phyloP scores from a whole-genome alignment of 805 yeast genomes.

The Metschnikowia baotianmanensis region DNA sequence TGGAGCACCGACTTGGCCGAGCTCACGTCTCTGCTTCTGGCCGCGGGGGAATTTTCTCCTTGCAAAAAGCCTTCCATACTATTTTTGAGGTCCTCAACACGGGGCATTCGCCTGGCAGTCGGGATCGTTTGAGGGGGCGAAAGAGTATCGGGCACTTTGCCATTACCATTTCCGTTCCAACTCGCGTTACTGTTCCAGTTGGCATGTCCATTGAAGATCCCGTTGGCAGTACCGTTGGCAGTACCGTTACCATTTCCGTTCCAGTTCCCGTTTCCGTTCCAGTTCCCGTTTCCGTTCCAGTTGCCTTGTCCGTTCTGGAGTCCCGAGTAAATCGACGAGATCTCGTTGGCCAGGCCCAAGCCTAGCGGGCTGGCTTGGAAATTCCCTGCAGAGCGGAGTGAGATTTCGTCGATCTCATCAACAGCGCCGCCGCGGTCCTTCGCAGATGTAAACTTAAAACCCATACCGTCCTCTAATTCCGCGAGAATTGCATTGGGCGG shows the following conservation, averaged over 20 bases:
- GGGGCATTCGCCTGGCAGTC: conserved; percentile 15
- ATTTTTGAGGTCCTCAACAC: conserved; percentile 18
- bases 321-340: conserved; percentile 41
- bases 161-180: too few relatives aligned
- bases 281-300: conserved; percentile 1
- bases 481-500: conserved; percentile 25
- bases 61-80: conserved; percentile 11
- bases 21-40: conserved; percentile 2
- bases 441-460: not conserved
- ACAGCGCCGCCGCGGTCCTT: not conserved
- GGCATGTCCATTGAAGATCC: too few relatives aligned
- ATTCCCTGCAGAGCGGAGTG: not conserved
- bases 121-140: conserved; percentile 5
- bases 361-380: conserved; percentile 24
- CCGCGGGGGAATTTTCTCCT: conserved; percentile 5
- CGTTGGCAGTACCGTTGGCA: too few relatives aligned
- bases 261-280: too few relatives aligned
- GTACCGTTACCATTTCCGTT: too few relatives aligned
- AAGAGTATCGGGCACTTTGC: too few relatives aligned
- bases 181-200: too few relatives aligned
- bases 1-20: conserved; percentile 28
- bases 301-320: conserved; percentile 14
- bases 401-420: conserved; percentile 1
- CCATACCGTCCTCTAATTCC: conserved; percentile 8
- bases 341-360: conserved; percentile 41